Conservation (phyloP, 768 basidiomycete genomes). For the Boletus sp. region DNA sequence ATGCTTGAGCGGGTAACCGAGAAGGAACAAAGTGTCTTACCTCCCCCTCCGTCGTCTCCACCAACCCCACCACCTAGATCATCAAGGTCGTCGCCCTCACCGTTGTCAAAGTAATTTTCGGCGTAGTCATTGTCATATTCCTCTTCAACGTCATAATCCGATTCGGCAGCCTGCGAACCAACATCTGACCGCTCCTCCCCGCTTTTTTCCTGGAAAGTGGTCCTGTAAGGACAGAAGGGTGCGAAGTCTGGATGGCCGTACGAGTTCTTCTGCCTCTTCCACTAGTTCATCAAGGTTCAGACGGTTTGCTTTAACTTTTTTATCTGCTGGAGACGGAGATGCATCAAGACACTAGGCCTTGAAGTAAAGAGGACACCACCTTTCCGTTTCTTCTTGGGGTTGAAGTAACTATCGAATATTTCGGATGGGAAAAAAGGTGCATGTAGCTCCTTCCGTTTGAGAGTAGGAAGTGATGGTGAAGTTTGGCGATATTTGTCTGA, state of each 20-base stretch:
- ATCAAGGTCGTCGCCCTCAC: constrained; percentile 78
- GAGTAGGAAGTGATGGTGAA: constrained; percentile 52
- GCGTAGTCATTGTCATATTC: constrained; percentile 92
- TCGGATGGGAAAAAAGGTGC: constrained; percentile 74
- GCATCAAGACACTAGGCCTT: not conserved
- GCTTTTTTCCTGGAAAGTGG: constrained; percentile 55
- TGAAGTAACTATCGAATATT: constrained; percentile 77
- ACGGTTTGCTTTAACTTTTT: constrained; percentile 37
- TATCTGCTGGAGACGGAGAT: constrained; percentile 18
- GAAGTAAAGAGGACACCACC: constrained; percentile 17
- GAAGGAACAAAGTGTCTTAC: constrained; percentile 18
- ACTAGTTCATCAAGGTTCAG: constrained; percentile 66
- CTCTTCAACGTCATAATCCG: constrained; percentile 85
- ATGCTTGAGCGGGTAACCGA: not conserved
- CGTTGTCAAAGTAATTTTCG: constrained; percentile 89
- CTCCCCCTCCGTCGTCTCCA: constrained; percentile 62
- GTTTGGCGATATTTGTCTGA: constrained; percentile 81
- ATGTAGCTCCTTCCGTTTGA: constrained; percentile 69
- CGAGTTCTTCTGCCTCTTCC: constrained; percentile 62
- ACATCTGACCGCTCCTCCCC: constrained; percentile 65
- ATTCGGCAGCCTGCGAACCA: constrained; percentile 61
- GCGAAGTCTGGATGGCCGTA: constrained; percentile 19
- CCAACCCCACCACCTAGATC: constrained; percentile 71
- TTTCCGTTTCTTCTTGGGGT: constrained; percentile 65
- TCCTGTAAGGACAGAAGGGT: not conserved